Percentiles rank a stretch among this genome's conserved stretches.
Conservation (phyloP, 768 basidiomycete species). For the Suillus weaverae region DNA sequence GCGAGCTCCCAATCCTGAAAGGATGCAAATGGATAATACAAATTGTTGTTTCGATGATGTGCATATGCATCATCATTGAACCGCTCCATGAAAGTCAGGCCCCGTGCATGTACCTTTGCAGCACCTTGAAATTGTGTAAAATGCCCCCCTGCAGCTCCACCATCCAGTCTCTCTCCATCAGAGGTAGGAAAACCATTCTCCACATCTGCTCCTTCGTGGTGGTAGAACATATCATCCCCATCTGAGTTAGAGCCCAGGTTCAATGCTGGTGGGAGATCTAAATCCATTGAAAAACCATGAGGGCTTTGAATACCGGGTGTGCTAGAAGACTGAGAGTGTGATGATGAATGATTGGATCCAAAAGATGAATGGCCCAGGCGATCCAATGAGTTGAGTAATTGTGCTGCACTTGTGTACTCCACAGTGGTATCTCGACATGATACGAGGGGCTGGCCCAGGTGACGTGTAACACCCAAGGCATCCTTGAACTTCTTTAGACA, state of each 20-base stretch:
- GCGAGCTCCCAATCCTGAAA: conserved; percentile 33
- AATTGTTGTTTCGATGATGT: neutral
- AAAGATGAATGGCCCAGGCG: too few relatives aligned
- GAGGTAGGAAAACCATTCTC: neutral
- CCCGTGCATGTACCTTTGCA: neutral
- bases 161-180: neutral
- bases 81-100: neutral
- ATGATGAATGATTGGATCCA: neutral
- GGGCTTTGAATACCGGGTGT: too few relatives aligned
- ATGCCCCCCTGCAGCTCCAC: neutral
- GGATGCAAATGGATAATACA: conserved; percentile 36
- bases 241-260: neutral
- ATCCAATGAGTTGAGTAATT: neutral
- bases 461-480: neutral
- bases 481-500: conserved; percentile 3
- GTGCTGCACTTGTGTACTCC: neutral
- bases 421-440: neutral
- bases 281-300: neutral
- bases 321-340: neutral
- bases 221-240: neutral
- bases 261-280: neutral
- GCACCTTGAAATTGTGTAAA: neutral
- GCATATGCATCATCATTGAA: conserved; percentile 3
- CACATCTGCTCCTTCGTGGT: neutral
- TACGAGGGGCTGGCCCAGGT: neutral